Evolutionary conservation across 371 early-diverging fungal species (phyloP).

Genomic region (Apophysomyces sp.): DNA sequence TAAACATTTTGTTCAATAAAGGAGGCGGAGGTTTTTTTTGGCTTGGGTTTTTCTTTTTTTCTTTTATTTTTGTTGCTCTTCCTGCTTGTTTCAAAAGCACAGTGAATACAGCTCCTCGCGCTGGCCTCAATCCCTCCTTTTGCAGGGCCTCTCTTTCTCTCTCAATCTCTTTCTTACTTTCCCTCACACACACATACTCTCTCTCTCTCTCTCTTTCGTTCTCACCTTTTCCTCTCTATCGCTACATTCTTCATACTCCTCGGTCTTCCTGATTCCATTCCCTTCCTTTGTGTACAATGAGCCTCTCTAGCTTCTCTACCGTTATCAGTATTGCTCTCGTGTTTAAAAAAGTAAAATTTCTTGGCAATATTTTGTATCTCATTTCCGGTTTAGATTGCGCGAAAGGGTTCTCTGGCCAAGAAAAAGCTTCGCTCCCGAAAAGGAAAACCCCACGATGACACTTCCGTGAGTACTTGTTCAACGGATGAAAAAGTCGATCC

Average conservation of each 20-base stretch:
- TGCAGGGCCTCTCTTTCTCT: too few species aligned
- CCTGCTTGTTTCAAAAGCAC: neutral
- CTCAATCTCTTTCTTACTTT: too few species aligned
- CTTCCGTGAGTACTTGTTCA: conserved; percentile 6
- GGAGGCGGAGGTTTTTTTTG: neutral
- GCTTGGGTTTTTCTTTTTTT: neutral
- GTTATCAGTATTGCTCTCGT: conserved; percentile 19
- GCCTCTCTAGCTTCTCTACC: conserved; percentile 20
- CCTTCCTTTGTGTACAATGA: conserved; percentile 16
- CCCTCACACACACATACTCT: too few species aligned
- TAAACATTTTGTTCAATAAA: neutral
- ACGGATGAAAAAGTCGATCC: conserved; percentile 4
- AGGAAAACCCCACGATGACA: conserved; percentile 1
- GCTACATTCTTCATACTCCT: neutral
- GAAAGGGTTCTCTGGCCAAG: conserved; percentile 16
- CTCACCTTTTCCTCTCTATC: conserved; percentile 7
- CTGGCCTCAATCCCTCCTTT: conserved; percentile 1
- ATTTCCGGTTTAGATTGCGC: conserved; percentile 14
- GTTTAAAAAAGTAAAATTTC: conserved; percentile 20
- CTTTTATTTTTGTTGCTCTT: neutral
- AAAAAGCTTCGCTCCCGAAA: conserved; percentile 8
- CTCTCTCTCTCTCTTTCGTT: conserved; percentile 1
- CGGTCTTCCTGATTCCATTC: conserved; percentile 15
- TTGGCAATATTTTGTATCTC: neutral
- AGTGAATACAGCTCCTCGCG: neutral